These are phyloP conservation scores for Apiotrichum montevideense DNA, from an alignment of 1,284 basidiomycete genomes.

Conservation along the genomic window DNA sequence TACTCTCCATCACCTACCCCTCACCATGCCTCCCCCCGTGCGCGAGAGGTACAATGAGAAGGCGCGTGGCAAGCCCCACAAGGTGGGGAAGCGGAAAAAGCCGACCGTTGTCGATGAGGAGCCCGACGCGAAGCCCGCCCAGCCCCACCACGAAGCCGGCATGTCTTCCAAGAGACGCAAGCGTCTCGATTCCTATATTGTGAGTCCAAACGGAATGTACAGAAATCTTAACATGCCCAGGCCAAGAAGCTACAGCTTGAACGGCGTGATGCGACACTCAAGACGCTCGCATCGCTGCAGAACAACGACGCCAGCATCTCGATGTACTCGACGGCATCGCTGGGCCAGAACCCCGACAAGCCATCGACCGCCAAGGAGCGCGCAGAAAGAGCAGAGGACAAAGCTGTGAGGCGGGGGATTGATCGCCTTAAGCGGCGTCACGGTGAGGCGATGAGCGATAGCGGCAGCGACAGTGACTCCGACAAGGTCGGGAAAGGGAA, in stretches of 20 bases:
- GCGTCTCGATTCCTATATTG: conserved; percentile 46
- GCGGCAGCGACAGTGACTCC: conserved; percentile 45
- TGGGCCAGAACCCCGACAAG: conserved; percentile 41
- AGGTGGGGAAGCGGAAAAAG: conserved; percentile 36
- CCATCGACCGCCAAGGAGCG: conserved; percentile 50
- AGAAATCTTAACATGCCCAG: too few species aligned
- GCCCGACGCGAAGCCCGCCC: conserved; percentile 39
- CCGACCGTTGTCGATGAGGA: conserved; percentile 32
- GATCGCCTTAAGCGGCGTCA: conserved; percentile 52
- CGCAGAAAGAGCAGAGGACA: conserved; percentile 70
- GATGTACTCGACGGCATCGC: conserved; percentile 30
- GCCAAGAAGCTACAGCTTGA: conserved; percentile 46
- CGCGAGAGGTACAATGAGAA: conserved; percentile 44
- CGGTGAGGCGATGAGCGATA: conserved; percentile 55
- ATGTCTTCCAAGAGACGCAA: conserved; percentile 48
- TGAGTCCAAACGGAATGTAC: too few species aligned
- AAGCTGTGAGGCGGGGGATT: conserved; percentile 63
- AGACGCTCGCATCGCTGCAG: conserved; percentile 32
- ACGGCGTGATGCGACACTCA: conserved; percentile 38
- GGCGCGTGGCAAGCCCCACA: conserved; percentile 43
- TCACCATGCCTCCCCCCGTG: conserved; percentile 34
- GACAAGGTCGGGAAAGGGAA: conserved; percentile 51
- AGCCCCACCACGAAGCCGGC: conserved; percentile 26
- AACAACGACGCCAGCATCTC: conserved; percentile 25
- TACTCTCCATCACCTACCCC: background rate